Conservation (phyloP, 2,329 filamentous ascomycete species). For the Penicillium sp. region DNA sequence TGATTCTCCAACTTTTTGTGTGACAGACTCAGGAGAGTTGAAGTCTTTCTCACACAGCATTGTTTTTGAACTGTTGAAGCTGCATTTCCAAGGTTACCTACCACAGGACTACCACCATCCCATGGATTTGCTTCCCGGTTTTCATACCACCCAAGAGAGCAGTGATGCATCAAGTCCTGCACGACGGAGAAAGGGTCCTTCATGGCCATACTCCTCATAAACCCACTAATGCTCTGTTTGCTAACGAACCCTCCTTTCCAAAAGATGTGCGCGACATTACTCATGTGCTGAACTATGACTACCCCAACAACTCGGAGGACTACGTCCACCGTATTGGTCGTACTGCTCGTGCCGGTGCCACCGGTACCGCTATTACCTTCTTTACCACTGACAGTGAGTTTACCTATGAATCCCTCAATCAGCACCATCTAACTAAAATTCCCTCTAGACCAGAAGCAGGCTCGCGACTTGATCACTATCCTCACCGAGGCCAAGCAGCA, state of each 20-base stretch:
- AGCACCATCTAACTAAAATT: conserved; percentile 16
- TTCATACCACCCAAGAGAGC: conserved; percentile 56
- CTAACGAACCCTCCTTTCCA: conserved; percentile 68
- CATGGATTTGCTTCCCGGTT: conserved; percentile 52
- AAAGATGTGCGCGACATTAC: conserved; percentile 99
- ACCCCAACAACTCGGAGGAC: conserved; percentile 86
- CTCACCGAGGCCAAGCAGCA: conserved; percentile 97
- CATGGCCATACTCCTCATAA: conserved; percentile 44
- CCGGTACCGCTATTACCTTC: conserved; percentile 94
- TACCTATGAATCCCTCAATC: not conserved
- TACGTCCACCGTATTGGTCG: conserved; percentile 70
- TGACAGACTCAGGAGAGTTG: conserved; percentile 68
- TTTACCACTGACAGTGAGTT: conserved; percentile 98
- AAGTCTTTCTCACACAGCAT: conserved; percentile 63
- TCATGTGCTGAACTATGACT: conserved; percentile 99
- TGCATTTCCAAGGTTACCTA: conserved; percentile 70
- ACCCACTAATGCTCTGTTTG: conserved; percentile 57
- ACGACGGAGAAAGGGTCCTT: conserved; percentile 59
- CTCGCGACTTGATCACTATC: conserved; percentile 91
- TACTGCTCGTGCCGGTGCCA: conserved; percentile 75
- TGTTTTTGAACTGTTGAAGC: conserved; percentile 64
- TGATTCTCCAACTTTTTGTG: conserved; percentile 68
- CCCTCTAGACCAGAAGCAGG: conserved; percentile 78
- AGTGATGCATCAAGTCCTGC: conserved; percentile 63
- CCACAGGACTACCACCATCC: conserved; percentile 61